Base-by-base conservation (phyloP, 129 eudicot species). In the Chrysanthemum makinoi region DNA sequence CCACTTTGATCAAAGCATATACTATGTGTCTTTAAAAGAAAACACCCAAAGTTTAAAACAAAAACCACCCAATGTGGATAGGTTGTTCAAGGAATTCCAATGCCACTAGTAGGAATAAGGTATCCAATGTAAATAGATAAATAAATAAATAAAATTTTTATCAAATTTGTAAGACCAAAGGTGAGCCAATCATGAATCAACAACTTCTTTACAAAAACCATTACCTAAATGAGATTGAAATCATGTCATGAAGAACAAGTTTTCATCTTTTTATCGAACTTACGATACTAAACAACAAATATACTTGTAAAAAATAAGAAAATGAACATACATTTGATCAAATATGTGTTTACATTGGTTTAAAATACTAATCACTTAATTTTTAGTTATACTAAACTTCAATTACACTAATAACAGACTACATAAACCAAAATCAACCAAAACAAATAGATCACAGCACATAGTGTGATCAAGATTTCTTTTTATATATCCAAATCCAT, bases 1-100 rank as follows among this genome's bases (percentile, higher is more conserved):
- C 79, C 67, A 68, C 18, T 69, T 69, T 74, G 72, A 50, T 51
- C 68, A 78, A 78, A 71, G 73, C 73, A 55, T 51, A 57, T 67
- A 52, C 62, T 8, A 75, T 22, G 53, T 68, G 78, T 73, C 71
- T 47, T 69, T 15, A 53, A 51, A 52, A 43, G 39, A 49, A 64
- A 28, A 62, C 28, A 10, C 19, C 28, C 22, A 19, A 76, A 30
- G 18, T 75, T 16, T 44, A 65, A 33, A 62, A 8, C 17, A 59
- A 14, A 76, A 57, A 49, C 24, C 3, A 10, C 20, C 39, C 44
- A 39, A 39, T 64, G 53, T 18, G 5, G 56, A 39, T 39, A 39
- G 65, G 16, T 12, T 18, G 60, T 44, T 76, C 61, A 46, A 76
- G 28, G 39, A 26, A 57, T 57, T 75, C 43, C 39, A 39, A 35